Evolutionary conservation across 495 filamentous ascomycete genomes (phyloP).

Genomic region (Xylaria sp.): DNA sequence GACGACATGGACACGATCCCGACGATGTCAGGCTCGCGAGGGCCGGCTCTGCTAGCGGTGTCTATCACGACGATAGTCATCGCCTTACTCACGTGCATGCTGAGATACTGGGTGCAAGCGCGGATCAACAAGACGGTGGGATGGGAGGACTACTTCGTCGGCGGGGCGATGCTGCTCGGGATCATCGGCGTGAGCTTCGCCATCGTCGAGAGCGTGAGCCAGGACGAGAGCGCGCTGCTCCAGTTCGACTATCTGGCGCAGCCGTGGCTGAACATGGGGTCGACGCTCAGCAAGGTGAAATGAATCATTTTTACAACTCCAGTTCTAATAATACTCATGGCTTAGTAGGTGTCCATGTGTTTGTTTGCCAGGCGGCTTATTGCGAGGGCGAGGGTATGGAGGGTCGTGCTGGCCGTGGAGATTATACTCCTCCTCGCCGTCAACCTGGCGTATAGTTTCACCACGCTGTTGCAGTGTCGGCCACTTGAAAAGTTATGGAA

Average conservation of each 20-base stretch:
- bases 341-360: constrained; percentile 47
- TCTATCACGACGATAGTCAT: constrained; percentile 44
- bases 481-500: constrained; percentile 48
- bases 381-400: constrained; percentile 37
- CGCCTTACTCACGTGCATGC: constrained; percentile 43
- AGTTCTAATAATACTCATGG: too few species aligned
- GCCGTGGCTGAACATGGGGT: constrained; percentile 48
- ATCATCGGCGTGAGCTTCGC: constrained; percentile 45
- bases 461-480: constrained; percentile 45
- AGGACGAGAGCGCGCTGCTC: constrained; percentile 36
- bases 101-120: constrained; percentile 42
- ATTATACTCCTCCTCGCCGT: constrained; percentile 44
- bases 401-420: constrained; percentile 39
- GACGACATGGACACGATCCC: constrained; percentile 6
- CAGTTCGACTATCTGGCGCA: constrained; percentile 45
- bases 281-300: constrained; percentile 46
- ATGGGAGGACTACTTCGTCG: constrained; percentile 43
- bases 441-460: constrained; percentile 42
- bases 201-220: constrained; percentile 41
- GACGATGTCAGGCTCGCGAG: constrained; percentile 37
- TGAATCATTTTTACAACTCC: too few species aligned
- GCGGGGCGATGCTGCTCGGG: constrained; percentile 42
- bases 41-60: constrained; percentile 48
- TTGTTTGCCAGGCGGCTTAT: constrained; percentile 43
- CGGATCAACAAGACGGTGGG: constrained; percentile 37